Conservation (phyloP, 257 asterid species). For the Nemophila menziesii region DNA sequence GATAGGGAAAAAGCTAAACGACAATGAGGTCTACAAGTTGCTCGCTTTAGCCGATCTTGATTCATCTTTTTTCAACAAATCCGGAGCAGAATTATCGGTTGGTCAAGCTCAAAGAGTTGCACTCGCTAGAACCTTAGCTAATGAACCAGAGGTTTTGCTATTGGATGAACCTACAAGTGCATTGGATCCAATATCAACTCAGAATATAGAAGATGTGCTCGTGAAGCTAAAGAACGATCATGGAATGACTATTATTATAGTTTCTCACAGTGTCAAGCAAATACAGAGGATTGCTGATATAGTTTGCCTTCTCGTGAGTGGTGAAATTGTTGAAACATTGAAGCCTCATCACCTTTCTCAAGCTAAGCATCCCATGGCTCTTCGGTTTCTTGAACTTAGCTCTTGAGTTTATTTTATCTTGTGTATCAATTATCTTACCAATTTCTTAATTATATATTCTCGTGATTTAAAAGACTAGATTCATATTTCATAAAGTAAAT, state of each 20-base stretch:
- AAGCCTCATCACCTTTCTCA: slow-evolving; percentile 43
- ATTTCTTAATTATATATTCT: not conserved
- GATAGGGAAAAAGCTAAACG: slow-evolving; percentile 42
- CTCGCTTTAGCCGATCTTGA: slow-evolving; percentile 69
- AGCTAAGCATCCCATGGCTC: slow-evolving; percentile 71
- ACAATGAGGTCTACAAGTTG: slow-evolving; percentile 41
- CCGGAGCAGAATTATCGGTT: slow-evolving; percentile 55
- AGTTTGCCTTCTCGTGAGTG: slow-evolving; percentile 55
- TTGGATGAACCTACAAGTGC: slow-evolving; percentile 79
- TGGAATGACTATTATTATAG: slow-evolving; percentile 43
- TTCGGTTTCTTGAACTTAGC: slow-evolving; percentile 58
- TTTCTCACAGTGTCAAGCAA: slow-evolving; percentile 71
- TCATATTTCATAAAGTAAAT: no score
- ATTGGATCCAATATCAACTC: slow-evolving; percentile 67
- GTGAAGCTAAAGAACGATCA: slow-evolving; percentile 46
- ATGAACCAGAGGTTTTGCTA: slow-evolving; percentile 66
- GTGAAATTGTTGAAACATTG: slow-evolving; percentile 59
- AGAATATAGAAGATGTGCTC: slow-evolving; percentile 55
- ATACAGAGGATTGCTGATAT: slow-evolving; percentile 62
- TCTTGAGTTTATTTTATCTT: slow-evolving; percentile 16
- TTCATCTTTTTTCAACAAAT: slow-evolving; percentile 43
- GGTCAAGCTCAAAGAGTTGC: slow-evolving; percentile 91
- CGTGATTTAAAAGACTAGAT: not conserved
- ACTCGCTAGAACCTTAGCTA: slow-evolving; percentile 72
- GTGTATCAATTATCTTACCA: not conserved